These are phyloP conservation scores for Pleodorina starrii DNA, from an alignment of 139 green algal species.

Conservation along the genomic window DNA sequence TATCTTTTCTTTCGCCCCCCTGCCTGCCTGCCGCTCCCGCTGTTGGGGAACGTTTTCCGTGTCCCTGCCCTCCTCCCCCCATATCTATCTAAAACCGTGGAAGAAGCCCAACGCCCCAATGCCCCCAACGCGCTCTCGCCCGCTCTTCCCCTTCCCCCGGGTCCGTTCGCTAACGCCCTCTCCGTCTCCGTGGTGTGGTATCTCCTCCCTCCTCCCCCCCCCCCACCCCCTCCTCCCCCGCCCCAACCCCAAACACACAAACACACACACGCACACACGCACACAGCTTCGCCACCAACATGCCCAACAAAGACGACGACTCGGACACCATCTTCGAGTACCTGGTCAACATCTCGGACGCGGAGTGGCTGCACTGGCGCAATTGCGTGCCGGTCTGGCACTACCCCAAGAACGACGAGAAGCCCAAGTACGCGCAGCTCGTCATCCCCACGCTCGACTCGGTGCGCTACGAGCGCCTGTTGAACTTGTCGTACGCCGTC, in stretches of 20 bases:
- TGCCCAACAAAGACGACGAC: slow-evolving; percentile 69
- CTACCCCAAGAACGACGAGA: slow-evolving; percentile 87
- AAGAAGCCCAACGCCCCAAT: no score
- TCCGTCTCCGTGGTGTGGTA: no score
- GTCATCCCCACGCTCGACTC: slow-evolving; percentile 94
- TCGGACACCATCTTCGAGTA: slow-evolving; percentile 91
- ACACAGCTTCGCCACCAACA: slow-evolving; percentile 45
- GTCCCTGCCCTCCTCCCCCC: no score
- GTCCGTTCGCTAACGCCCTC: no score
- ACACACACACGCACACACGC: background rate
- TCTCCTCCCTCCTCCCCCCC: background rate
- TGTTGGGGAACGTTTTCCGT: no score
- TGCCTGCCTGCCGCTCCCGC: no score
- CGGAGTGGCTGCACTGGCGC: slow-evolving; percentile 87
- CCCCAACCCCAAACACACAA: no score
- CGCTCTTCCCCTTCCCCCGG: no score
- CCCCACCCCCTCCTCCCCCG: background rate
- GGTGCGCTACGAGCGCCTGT: slow-evolving; percentile 89
- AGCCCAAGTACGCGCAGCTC: slow-evolving; percentile 90
- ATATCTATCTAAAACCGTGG: no score
- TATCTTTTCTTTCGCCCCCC: no score
- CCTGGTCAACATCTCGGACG: slow-evolving; percentile 77
- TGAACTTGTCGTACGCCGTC: slow-evolving; percentile 81
- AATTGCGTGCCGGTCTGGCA: slow-evolving; percentile 84
- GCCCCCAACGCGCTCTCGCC: no score